Evolutionary conservation across 306 rosid genomes (phyloP), one percentile per base, ranked within the genome.

Genomic region (Alnus glutinosa): DNA sequence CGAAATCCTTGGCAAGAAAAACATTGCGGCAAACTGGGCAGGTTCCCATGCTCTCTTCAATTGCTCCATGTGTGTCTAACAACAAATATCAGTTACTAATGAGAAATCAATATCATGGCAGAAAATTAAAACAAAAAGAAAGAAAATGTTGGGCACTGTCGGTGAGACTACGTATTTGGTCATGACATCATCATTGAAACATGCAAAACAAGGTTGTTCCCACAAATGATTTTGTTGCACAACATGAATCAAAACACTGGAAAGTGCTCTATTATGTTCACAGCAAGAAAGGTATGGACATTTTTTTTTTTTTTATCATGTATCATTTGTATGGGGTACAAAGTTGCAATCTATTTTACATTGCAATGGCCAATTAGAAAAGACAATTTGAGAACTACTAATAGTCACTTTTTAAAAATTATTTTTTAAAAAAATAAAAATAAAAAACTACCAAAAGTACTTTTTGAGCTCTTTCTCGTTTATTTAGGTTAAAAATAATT

Each of bases 11-110:
- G 62, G 87, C 83, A 59, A 85, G 87, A 85, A 93, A 89, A 68
- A 86, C 86, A 62, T 86, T 88, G 75, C 98, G 97, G 84, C 94
- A 93, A 66, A 93, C 92, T 59, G 94, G 98, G 85, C 98, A 93
- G 80, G 83, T 88, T 73, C 97, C 98, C 50, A 79, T 82, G 55
- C 85, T 78, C 75, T 79, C 87, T 79, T 85, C 86, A 76, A 54
- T 44, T 50, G 55, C 86, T 78, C 75, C 78, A 54, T 4, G 6
- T 1, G 71, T 55, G 50, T 79, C 89, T 86, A 77, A 81, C 57
- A 85, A 77, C 51, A 47, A 55, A 70, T 42, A 42, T 63, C 54
- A 82, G 44, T 73, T 77, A 72, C 44, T 80, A 67, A 14, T 30
- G 36, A 66, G 62, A 82, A 15, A 71, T 16, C 48, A 63, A 63